Conservation (phyloP, 2,329 filamentous ascomycete species). For the Neodidymelliopsis sp. region DNA sequence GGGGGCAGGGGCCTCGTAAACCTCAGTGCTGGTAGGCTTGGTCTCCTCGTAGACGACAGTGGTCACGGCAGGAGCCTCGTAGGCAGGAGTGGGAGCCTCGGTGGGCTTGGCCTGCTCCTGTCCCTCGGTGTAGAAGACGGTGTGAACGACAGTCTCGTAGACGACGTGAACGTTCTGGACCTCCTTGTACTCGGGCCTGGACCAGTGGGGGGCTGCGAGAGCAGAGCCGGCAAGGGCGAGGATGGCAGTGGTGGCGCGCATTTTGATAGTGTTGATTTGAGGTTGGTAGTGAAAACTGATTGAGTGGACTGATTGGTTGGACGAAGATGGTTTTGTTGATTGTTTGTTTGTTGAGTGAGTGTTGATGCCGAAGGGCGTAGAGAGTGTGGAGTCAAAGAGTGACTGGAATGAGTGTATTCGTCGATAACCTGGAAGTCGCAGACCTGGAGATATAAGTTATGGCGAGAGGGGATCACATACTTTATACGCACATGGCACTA, state of each 20-base stretch:
- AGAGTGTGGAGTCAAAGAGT: constrained; percentile 42
- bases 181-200: constrained; percentile 21
- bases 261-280: constrained; percentile 30
- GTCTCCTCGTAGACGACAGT: constrained; percentile 17
- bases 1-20: constrained; percentile 13
- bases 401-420: constrained; percentile 37
- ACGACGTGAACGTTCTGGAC: constrained; percentile 33
- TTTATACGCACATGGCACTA: constrained; percentile 34
- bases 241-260: constrained; percentile 38
- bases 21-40: constrained; percentile 5
- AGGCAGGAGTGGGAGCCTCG: constrained; percentile 9
- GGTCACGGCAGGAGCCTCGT: constrained; percentile 14
- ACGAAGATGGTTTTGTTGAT: constrained; percentile 23
- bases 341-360: constrained; percentile 25
- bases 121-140: constrained; percentile 34
- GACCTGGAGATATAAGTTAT: constrained; percentile 34
- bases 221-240: constrained; percentile 44
- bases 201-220: constrained; percentile 31
- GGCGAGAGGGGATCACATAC: constrained; percentile 31
- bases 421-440: constrained; percentile 47
- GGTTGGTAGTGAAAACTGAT: constrained; percentile 20
- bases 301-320: constrained; percentile 27
- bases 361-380: constrained; percentile 42
- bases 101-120: constrained; percentile 14
- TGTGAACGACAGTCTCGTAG: constrained; percentile 39